Conservation (phyloP, 108 stramenopile genomes). For the Tribonema minus region DNA sequence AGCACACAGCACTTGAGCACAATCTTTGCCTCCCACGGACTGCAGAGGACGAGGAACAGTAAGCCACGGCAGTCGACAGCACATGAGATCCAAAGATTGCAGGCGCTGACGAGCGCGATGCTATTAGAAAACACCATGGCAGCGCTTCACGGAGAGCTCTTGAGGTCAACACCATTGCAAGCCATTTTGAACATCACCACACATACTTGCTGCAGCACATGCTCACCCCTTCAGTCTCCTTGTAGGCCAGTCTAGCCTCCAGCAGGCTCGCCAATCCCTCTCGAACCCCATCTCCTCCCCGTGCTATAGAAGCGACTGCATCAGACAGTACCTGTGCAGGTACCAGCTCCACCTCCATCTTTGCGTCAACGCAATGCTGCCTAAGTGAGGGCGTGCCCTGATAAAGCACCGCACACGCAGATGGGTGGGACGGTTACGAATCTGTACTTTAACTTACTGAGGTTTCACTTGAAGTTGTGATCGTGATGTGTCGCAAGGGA, state of each 20-base stretch:
- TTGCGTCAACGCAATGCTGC: too few relatives aligned
- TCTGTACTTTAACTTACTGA: too few relatives aligned
- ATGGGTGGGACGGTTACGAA: too few relatives aligned
- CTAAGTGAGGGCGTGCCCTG: too few relatives aligned
- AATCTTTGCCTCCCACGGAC: not conserved
- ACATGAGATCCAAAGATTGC: not conserved
- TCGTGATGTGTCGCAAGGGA: too few relatives aligned
- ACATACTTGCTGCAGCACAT: not conserved
- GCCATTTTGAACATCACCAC: not conserved
- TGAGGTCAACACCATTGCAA: not conserved
- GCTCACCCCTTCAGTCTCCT: not conserved
- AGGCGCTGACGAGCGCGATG: not conserved
- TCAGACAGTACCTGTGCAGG: not conserved
- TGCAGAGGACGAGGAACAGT: not conserved
- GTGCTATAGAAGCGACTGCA: not conserved
- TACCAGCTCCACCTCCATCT: not conserved
- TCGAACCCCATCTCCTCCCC: slow-evolving; percentile 24
- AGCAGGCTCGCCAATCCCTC: slow-evolving; percentile 16
- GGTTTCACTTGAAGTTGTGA: too few relatives aligned
- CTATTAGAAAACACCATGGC: not conserved
- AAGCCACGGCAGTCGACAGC: not conserved
- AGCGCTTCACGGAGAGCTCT: not conserved
- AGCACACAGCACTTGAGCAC: slow-evolving; percentile 4
- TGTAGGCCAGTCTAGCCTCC: slow-evolving; percentile 5
- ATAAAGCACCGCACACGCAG: too few relatives aligned